Evolutionary conservation across 345 rosid genomes (phyloP), one percentile per base, ranked within the genome.

Genomic region (Heritiera littoralis): DNA sequence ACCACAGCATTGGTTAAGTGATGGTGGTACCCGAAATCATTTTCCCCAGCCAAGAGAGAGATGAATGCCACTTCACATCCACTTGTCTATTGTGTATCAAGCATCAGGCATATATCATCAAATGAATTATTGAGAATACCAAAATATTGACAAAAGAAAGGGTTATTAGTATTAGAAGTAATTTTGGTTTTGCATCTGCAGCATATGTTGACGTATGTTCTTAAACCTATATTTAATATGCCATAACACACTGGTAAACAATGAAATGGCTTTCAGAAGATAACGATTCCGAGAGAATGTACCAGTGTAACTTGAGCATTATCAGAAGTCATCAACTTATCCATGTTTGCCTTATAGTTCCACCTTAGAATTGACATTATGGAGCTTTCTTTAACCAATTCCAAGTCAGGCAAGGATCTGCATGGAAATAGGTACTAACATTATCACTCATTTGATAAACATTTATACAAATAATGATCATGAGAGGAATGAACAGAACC

Each of bases 391-490:
- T 82, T 80, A 75, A 88, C 83, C 85, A 88, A 83, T 73, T 82
- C 86, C 76, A 89, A 80, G 78, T 87, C 85, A 20, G 90, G 89
- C 46, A 88, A 84, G 54, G 90, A 87, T 67, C 92, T 89, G 86
- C 61, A 68, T 7, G 28, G 30, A 79, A 72, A 49, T 43, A 51
- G 18, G 67, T n/a, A 66, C 18, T 12, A 65, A 18, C 66, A 73
- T 65, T 41, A 72, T 77, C 74, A 43, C 70, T 75, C 68, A 45
- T 63, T 75, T 58, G 54, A 77, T 38, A 64, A 46, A 67, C n/a
- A 67, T 17, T 66, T 41, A 72, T 66, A 38, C 41, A 66, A 61
- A 45, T 17, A 40, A 10, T 52, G 63, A 68, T 78, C 51, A 52
- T 9, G 6, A 67, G 2, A 45, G 15, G 9, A 46, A 60, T 48